Conservation (phyloP, 306 rosid species). For the Hippophae tibetana region DNA sequence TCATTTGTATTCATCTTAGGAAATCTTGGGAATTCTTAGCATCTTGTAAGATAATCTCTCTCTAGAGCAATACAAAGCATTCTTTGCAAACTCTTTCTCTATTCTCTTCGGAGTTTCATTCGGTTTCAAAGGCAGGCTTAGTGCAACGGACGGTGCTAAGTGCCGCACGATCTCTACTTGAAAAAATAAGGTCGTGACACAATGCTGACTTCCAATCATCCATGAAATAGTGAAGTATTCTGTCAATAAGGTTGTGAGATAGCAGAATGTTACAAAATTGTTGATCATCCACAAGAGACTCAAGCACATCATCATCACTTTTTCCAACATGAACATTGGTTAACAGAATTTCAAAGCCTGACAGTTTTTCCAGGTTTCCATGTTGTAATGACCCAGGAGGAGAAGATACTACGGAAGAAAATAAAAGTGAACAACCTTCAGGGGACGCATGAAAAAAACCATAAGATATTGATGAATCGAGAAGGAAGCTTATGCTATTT, state of each 20-base stretch:
- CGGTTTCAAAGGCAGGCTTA: too few relatives aligned
- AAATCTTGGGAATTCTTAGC: too few relatives aligned
- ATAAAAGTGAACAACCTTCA: constrained; percentile 8
- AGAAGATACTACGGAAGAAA: constrained; percentile 15
- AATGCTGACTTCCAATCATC: constrained; percentile 85
- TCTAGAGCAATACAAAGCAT: too few relatives aligned
- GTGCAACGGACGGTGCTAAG: too few relatives aligned
- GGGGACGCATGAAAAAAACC: constrained; percentile 16
- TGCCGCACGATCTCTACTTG: too few relatives aligned
- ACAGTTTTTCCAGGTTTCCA: constrained; percentile 19
- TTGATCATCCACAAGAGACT: constrained; percentile 36
- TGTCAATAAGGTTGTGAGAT: constrained; percentile 34
- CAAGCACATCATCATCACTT: constrained; percentile 45
- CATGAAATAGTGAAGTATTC: constrained; percentile 50
- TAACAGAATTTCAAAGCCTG: constrained; percentile 40
- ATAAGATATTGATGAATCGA: constrained; percentile 14
- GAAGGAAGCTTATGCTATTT: neutral
- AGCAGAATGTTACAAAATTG: constrained; percentile 30
- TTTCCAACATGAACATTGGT: constrained; percentile 37
- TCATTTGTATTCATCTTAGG: too few relatives aligned
- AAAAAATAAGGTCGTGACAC: too few relatives aligned
- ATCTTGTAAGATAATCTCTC: too few relatives aligned
- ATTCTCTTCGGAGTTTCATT: too few relatives aligned
- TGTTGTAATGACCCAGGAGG: constrained; percentile 15
- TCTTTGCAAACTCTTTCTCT: too few relatives aligned